Conservation (phyloP, 345 rosid species). For the Litchi chinensis region DNA sequence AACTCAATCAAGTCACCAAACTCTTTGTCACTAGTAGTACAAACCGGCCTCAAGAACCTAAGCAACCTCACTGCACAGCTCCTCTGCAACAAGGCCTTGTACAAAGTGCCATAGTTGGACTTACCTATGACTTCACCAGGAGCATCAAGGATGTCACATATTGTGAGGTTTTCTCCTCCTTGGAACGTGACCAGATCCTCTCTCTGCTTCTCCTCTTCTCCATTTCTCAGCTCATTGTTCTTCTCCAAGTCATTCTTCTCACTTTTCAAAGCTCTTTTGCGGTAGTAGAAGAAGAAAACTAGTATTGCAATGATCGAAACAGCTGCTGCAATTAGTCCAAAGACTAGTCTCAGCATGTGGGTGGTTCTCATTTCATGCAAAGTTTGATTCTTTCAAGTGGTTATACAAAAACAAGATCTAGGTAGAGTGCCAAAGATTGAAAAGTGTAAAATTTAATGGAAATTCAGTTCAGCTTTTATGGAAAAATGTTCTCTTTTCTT, state of each 20-base stretch:
- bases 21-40: slow-evolving; percentile 50
- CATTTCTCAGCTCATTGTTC: slow-evolving; percentile 25
- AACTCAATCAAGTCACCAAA: slow-evolving; percentile 51
- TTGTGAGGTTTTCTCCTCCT: slow-evolving; percentile 74
- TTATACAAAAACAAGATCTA: slow-evolving; percentile 27
- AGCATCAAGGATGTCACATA: slow-evolving; percentile 82
- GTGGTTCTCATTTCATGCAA: slow-evolving; percentile 48
- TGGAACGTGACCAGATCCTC: slow-evolving; percentile 69
- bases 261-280: slow-evolving; percentile 26
- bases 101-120: slow-evolving; percentile 81
- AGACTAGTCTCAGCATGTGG: slow-evolving; percentile 53
- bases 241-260: slow-evolving; percentile 42
- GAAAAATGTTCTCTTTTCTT: not conserved
- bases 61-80: slow-evolving; percentile 58
- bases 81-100: slow-evolving; percentile 72
- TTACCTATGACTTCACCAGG: slow-evolving; percentile 97
- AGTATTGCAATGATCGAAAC: slow-evolving; percentile 41
- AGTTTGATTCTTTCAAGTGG: not conserved
- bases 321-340: slow-evolving; percentile 41
- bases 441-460: slow-evolving; percentile 7
- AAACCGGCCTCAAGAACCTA: slow-evolving; percentile 82
- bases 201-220: slow-evolving; percentile 23
- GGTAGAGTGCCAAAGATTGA: slow-evolving; percentile 11
- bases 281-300: slow-evolving; percentile 33
- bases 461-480: slow-evolving; percentile 8